Conservation (phyloP, 192 early-diverging fungal species). For the Backusella mclennaniae region DNA sequence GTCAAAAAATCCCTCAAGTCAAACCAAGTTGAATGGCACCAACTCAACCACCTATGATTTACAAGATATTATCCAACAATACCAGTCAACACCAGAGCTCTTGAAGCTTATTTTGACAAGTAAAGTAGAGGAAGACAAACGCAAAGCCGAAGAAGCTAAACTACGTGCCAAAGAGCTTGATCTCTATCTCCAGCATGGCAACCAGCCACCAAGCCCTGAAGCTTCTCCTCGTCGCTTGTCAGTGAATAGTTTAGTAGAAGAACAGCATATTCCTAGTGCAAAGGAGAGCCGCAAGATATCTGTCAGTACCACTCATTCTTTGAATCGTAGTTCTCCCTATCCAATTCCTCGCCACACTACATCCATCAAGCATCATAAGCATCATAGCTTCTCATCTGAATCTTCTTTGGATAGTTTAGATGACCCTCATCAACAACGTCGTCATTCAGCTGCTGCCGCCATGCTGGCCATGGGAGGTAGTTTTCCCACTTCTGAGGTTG, state of each 20-base stretch:
- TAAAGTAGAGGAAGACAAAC: conserved; percentile 59
- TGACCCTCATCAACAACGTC: conserved; percentile 24
- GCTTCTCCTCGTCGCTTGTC: conserved; percentile 1
- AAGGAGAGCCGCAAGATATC: not conserved
- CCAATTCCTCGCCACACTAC: not conserved
- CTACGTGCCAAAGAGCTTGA: conserved; percentile 50
- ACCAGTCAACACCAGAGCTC: conserved; percentile 48
- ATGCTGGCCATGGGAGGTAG: conserved; percentile 31
- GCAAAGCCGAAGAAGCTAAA: conserved; percentile 55
- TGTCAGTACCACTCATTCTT: not conserved
- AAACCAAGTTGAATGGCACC: not conserved
- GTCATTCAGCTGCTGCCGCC: conserved; percentile 30
- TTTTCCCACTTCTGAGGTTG: not conserved
- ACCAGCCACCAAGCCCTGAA: conserved; percentile 5
- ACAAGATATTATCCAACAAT: conserved; percentile 51
- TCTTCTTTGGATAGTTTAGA: not conserved
- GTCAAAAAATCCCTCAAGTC: not conserved
- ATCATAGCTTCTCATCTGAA: not conserved
- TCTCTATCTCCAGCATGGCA: conserved; percentile 36
- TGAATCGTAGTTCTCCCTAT: not conserved
- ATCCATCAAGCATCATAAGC: not conserved
- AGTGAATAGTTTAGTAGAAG: not conserved
- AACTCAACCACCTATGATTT: conserved; percentile 43
- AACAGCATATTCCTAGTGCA: not conserved
- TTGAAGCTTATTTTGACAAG: conserved; percentile 53